Evolutionary conservation across 169 alveolate species (phyloP).

Genomic region (Cryptosporidium ubiquitum): DNA sequence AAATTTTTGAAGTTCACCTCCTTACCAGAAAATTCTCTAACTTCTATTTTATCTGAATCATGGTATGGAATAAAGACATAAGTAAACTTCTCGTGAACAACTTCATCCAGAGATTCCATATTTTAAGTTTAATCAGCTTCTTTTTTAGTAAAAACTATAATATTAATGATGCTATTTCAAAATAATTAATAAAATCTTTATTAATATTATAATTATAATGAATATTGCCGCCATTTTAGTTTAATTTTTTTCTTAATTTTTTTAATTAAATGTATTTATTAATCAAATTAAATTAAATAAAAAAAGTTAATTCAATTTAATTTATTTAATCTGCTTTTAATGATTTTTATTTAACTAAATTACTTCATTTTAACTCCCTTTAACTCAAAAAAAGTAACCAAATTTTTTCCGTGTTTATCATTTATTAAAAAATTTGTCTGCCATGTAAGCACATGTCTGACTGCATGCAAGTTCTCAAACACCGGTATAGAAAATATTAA

Average conservation of each 20-base stretch:
- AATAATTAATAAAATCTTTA: not conserved
- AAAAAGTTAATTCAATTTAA: no score
- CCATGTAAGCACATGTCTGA: no score
- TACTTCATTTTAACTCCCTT: not conserved
- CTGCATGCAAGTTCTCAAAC: not conserved
- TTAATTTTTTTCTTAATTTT: not conserved
- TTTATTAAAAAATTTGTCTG: no score
- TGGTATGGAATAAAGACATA: slow-evolving; percentile 82
- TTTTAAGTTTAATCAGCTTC: not conserved
- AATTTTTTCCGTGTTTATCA: no score
- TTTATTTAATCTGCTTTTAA: not conserved
- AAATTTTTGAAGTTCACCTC: slow-evolving; percentile 78
- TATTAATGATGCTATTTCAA: not conserved
- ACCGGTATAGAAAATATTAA: not conserved
- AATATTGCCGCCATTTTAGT: not conserved
- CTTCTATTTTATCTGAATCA: slow-evolving; percentile 79
- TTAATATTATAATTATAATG: not conserved
- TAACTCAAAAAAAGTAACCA: no score
- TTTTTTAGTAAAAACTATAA: not conserved
- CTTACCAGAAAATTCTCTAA: slow-evolving; percentile 79
- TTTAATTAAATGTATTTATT: no score
- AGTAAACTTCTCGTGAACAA: slow-evolving; percentile 78
- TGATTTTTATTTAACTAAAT: not conserved
- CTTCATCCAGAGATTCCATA: slow-evolving; percentile 74
- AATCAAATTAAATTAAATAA: no score